Conservation (phyloP, 148 eudicot genomes). For the Silene conica region DNA sequence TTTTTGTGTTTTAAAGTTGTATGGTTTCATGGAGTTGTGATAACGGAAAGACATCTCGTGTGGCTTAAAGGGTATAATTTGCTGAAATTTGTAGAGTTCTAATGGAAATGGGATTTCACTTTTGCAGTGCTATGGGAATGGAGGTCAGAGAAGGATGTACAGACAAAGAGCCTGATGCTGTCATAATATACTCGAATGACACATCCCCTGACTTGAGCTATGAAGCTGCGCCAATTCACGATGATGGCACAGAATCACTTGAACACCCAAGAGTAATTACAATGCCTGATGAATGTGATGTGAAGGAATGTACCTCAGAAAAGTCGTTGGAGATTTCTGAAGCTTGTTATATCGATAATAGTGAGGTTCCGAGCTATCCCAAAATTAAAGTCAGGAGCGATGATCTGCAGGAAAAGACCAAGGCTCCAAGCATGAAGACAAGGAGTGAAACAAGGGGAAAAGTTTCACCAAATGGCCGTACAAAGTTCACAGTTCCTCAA, state of each 20-base stretch:
- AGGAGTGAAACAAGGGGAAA: conserved; percentile 38
- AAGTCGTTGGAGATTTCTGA: conserved; percentile 32
- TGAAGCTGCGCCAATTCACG: conserved; percentile 24
- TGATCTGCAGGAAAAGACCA: conserved; percentile 28
- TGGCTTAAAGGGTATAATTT: background rate
- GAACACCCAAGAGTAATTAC: conserved; percentile 28
- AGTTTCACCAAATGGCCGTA: conserved; percentile 34
- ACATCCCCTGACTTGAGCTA: conserved; percentile 33
- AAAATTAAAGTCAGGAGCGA: conserved; percentile 15
- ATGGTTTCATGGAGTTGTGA: too few relatives aligned
- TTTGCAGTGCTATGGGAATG: conserved; percentile 56
- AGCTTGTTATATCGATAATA: conserved; percentile 25
- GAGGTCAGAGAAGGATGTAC: conserved; percentile 52
- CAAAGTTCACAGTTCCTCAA: conserved; percentile 67
- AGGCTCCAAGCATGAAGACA: conserved; percentile 25
- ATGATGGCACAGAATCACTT: conserved; percentile 26
- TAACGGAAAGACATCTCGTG: background rate
- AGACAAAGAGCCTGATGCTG: conserved; percentile 62
- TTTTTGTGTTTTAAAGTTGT: too few relatives aligned
- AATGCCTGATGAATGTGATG: conserved; percentile 39
- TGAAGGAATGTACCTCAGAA: conserved; percentile 52
- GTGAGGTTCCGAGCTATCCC: conserved; percentile 24
- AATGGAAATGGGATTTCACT: background rate
- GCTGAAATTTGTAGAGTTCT: background rate
- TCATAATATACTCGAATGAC: conserved; percentile 34